Percentiles rank a stretch among this genome's conserved stretches.
Conservation (phyloP, 2,329 filamentous ascomycete species). For the Torrubiellomyces zombiae region DNA sequence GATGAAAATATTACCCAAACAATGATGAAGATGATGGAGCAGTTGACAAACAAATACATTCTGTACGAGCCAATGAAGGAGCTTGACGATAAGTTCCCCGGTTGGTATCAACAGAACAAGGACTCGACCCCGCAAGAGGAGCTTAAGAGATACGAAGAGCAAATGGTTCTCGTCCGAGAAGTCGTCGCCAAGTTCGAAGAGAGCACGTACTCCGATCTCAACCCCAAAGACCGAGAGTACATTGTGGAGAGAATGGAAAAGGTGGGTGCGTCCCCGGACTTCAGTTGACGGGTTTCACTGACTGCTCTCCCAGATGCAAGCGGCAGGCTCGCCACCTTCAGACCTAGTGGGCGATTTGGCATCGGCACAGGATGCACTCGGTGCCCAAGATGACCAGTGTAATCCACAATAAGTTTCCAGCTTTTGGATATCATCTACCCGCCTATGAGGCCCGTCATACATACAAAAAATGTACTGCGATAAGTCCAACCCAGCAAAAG, state of each 20-base stretch:
- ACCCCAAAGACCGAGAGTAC: conserved; percentile 68
- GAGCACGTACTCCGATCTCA: conserved; percentile 64
- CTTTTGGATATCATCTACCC: conserved; percentile 8
- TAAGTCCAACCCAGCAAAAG: too few species aligned
- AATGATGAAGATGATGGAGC: conserved; percentile 97
- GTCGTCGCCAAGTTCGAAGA: conserved; percentile 85
- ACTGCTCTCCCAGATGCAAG: conserved; percentile 64
- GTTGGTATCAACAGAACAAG: conserved; percentile 69
- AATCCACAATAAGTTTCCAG: conserved; percentile 35
- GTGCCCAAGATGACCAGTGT: conserved; percentile 43
- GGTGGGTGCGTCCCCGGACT: conserved; percentile 49
- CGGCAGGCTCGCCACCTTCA: conserved; percentile 71
- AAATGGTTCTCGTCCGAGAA: conserved; percentile 62
- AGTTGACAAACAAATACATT: conserved; percentile 95
- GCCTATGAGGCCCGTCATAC: conserved; percentile 12
- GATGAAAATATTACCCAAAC: conserved; percentile 91
- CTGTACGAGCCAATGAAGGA: conserved; percentile 99
- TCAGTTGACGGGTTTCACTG: too few species aligned
- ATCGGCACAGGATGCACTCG: conserved; percentile 57
- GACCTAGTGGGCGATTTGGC: conserved; percentile 86
- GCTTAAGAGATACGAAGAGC: conserved; percentile 62
- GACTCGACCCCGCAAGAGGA: conserved; percentile 52
- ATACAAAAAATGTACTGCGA: too few species aligned
- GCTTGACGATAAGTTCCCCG: conserved; percentile 78
- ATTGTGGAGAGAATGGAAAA: conserved; percentile 97